A percentile compares a stretch with the other conserved stretches of the same genome.
These are phyloP conservation scores for Pavlovales sp. DNA, from an alignment of 208 protist genomes.

Conservation along the genomic window DNA sequence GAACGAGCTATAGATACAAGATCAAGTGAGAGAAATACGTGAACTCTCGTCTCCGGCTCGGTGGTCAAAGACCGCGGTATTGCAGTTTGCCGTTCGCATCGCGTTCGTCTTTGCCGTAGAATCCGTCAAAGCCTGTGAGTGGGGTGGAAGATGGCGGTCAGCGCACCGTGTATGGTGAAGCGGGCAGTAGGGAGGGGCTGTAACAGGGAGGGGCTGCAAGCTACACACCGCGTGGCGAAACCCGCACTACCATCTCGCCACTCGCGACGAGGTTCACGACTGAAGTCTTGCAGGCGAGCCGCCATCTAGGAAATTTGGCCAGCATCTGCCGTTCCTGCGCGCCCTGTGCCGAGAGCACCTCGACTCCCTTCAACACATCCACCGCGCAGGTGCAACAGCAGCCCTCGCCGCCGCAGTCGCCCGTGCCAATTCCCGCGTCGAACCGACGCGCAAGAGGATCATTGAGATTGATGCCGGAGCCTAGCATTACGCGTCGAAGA, in stretches of 20 bases:
- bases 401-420: constrained; percentile 31
- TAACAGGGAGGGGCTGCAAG: too few relatives aligned
- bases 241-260: neutral
- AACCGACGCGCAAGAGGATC: constrained; percentile 27
- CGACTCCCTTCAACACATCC: neutral
- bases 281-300: neutral
- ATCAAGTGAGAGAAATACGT: too few relatives aligned
- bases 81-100: neutral
- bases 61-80: too few relatives aligned
- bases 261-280: neutral
- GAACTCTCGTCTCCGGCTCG: too few relatives aligned
- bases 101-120: neutral
- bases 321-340: constrained; percentile 16
- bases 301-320: neutral
- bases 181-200: too few relatives aligned
- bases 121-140: neutral
- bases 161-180: too few relatives aligned
- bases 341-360: neutral
- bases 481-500: constrained; percentile 2
- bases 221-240: neutral
- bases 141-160: too few relatives aligned
- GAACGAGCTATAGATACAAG: too few relatives aligned
- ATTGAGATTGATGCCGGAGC: neutral
- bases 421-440: constrained; percentile 4
- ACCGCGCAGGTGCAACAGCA: constrained; percentile 25